Conservation (phyloP, 805 yeast species). For the Ogataea henricii region DNA sequence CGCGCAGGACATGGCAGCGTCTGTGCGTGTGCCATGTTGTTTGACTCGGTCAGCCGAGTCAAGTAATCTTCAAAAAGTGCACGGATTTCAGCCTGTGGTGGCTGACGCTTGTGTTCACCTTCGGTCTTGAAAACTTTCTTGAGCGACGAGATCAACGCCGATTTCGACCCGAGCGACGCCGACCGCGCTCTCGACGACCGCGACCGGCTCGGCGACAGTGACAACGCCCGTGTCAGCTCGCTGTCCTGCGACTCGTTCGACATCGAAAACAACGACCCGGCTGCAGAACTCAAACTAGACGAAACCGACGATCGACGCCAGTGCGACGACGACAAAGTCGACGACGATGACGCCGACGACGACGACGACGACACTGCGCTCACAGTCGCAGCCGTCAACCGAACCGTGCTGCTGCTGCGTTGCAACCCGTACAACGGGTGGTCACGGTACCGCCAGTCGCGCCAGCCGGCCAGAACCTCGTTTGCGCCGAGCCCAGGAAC, state of each 20-base stretch:
- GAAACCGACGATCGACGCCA: conserved; percentile 17
- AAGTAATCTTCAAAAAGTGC: conserved; percentile 8
- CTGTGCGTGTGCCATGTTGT: not conserved
- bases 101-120: not conserved
- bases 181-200: conserved; percentile 16
- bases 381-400: too few species aligned
- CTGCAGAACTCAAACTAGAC: conserved; percentile 14
- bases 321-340: not conserved
- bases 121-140: conserved; percentile 22
- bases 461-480: conserved; percentile 74
- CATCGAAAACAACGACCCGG: conserved; percentile 14
- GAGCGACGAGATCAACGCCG: conserved; percentile 11
- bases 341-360: too few species aligned
- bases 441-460: conserved; percentile 83
- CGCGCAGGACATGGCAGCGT: not conserved
- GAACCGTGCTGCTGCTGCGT: conserved; percentile 7
- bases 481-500: conserved; percentile 13
- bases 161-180: conserved; percentile 9
- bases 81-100: conserved; percentile 2
- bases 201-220: conserved; percentile 24
- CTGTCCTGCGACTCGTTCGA: conserved; percentile 18
- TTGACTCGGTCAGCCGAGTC: conserved; percentile 7
- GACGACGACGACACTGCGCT: too few species aligned
- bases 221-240: conserved; percentile 18
- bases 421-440: conserved; percentile 59